A percentile compares a stretch with the other conserved stretches of the same genome.
Evolutionary conservation across 2,329 filamentous ascomycete genomes (phyloP).

Genomic region (Trichoderma sp.): DNA sequence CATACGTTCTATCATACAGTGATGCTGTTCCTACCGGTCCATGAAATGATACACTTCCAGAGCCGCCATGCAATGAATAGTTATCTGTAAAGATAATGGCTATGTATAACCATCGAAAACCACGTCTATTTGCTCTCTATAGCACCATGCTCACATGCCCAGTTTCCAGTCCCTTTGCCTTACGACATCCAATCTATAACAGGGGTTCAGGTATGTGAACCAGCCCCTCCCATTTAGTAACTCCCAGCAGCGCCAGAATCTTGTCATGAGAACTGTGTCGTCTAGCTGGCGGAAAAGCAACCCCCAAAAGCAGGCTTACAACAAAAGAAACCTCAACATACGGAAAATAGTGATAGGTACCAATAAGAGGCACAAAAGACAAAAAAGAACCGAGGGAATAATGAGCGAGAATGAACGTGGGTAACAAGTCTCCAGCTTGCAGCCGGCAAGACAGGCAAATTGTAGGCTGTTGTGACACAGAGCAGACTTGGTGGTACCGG

Average conservation of each 20-base stretch:
- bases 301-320: neutral
- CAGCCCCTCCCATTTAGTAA: neutral
- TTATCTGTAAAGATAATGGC: too few species aligned
- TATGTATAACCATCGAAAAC: neutral
- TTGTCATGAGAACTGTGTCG: neutral
- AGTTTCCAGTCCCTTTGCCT: conserved; percentile 7
- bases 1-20: too few species aligned
- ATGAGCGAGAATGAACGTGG: neutral
- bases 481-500: neutral
- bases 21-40: too few species aligned
- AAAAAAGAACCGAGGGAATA: neutral
- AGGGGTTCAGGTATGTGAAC: neutral
- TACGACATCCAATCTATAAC: conserved; percentile 21
- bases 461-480: neutral
- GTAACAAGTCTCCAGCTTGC: neutral
- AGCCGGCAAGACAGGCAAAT: neutral
- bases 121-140: conserved; percentile 18
- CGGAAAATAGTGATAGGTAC: neutral
- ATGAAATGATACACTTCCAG: too few species aligned
- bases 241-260: neutral
- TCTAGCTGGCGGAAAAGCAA: neutral
- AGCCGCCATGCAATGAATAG: too few species aligned
- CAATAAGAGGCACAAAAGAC: neutral
- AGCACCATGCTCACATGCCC: conserved; percentile 10
- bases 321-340: neutral